phyloP scores from a whole-genome alignment of 78 protist genomes.

The slime mould (Dictyostelium discoideum) region DNA sequence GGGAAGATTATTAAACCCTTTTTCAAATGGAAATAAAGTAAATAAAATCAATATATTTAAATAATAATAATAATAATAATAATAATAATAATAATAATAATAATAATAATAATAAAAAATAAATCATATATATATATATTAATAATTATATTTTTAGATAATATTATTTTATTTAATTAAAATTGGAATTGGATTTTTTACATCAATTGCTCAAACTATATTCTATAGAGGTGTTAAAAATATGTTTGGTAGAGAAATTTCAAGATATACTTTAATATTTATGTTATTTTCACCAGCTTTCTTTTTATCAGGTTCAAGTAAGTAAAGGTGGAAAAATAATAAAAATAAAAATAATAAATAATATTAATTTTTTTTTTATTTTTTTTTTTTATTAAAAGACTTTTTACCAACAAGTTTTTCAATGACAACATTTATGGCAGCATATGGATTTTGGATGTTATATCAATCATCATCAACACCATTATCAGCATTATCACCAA shows the following conservation, averaged over 20 bases:
- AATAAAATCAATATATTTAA: not conserved
- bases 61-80: no score
- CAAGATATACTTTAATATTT: constrained; percentile 21
- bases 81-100: no score
- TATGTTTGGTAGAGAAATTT: constrained; percentile 49
- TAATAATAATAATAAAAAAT: no score
- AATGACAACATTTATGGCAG: constrained; percentile 39
- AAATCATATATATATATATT: no score
- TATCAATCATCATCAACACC: constrained; percentile 7
- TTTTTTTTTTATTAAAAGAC: not conserved
- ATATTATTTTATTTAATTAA: constrained; percentile 25
- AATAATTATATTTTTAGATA: not conserved
- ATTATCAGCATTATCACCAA: constrained; percentile 24
- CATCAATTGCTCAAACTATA: constrained; percentile 37
- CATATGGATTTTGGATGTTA: constrained; percentile 77
- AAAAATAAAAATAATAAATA: not conserved
- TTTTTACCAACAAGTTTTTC: constrained; percentile 80
- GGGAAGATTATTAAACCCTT: constrained; percentile 5
- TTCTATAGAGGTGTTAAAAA: constrained; percentile 47
- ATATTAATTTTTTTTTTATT: not conserved
- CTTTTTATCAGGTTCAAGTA: constrained; percentile 70
- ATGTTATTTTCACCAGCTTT: constrained; percentile 65
- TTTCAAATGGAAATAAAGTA: constrained; percentile 37
- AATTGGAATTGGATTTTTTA: constrained; percentile 21
- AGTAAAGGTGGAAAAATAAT: not conserved